Evolutionary conservation across 495 filamentous ascomycete species (phyloP), one percentile per base, ranked within the genome.

Genomic region (Hypoxylon intermedium): DNA sequence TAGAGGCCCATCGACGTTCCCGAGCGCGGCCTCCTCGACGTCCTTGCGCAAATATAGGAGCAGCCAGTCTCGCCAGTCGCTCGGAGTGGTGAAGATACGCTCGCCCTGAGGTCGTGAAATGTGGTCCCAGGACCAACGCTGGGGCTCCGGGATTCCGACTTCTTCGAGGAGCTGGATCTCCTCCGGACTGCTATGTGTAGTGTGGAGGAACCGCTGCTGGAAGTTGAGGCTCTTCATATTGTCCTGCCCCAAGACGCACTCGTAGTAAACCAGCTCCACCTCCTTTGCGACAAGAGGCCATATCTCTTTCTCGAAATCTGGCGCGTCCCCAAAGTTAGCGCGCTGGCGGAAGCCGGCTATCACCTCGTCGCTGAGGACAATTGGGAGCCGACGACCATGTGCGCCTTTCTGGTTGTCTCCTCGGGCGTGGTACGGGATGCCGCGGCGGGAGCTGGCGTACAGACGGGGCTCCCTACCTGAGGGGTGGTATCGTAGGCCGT

Each of bases 361-460:
- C 43, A 63, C 51, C 16, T 63, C 34, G 7, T 62, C 52, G 28
- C 58, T 67, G 15, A 67, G 23, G 47, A 60, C 24, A 7, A 60
- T 28, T 9, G 64, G 64, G 13, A 38, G 42, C 26, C 64, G 53
- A 20, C 60, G 64, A 28, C 53, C 60, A 21, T 57, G 49, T 42
- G 53, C 24, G 12, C 60, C 60, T 15, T 60, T 60, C 3, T 15
- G 53, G 26, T 63, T 67, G 43, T 64, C 60, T 20, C 60, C 60
- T n/a, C 64, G 64, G 5, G 64, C 60, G 19, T 63, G 64, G 24
- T 64, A 55, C 5, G 64, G 64, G 18, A 67, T 47, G 31, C 64
- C 64, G 16, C 60, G 64, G 11, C 64, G 60, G 13, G 60, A 67
- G 9, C 64, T 54, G 15, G 64, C 64, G 31, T 48, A 59, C 6